A percentile compares a stretch with the other conserved stretches of the same genome.
These are phyloP conservation scores for Thecaphora thlaspeos DNA, from an alignment of 1,284 basidiomycete species.

Conservation along the genomic window DNA sequence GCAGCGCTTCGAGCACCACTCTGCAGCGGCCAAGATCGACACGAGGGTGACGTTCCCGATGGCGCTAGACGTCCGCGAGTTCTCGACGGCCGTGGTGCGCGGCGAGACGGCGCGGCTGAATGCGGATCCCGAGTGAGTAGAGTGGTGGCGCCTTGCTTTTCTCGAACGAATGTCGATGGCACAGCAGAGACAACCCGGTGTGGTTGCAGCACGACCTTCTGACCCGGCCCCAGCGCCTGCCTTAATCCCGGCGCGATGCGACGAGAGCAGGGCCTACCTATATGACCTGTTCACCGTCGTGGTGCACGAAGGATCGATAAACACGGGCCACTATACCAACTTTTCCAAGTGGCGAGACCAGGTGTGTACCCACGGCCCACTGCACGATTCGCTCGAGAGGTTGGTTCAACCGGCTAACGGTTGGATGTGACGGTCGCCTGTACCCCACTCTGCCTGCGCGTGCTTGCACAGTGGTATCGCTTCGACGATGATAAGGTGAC, in stretches of 20 bases:
- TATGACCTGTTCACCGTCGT: constrained; percentile 92
- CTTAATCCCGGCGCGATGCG: no score
- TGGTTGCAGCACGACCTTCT: no score
- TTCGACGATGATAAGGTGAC: constrained; percentile 85
- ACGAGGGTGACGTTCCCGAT: constrained; percentile 78
- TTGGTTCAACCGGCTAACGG: no score
- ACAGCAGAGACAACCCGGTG: no score
- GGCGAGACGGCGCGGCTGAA: constrained; percentile 8
- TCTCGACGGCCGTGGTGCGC: constrained; percentile 64
- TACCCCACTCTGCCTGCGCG: no score
- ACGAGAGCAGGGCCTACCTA: constrained; percentile 65
- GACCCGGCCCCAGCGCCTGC: constrained; percentile 60
- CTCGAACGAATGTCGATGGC: no score
- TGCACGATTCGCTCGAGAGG: no score
- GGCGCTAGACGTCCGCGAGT: constrained; percentile 82
- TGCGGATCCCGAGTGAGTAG: constrained; percentile 31
- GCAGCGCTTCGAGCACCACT: constrained; percentile 85
- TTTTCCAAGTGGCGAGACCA: constrained; percentile 74
- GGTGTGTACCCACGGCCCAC: constrained; percentile 60
- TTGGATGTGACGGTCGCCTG: no score
- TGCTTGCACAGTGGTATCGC: constrained; percentile 69
- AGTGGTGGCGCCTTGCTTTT: no score
- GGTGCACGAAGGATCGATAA: constrained; percentile 83
- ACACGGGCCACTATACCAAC: constrained; percentile 91
- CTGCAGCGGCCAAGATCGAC: constrained; percentile 72